Evolutionary conservation across 179 eudicot genomes (phyloP).

Genomic region (Pouteria campechiana): DNA sequence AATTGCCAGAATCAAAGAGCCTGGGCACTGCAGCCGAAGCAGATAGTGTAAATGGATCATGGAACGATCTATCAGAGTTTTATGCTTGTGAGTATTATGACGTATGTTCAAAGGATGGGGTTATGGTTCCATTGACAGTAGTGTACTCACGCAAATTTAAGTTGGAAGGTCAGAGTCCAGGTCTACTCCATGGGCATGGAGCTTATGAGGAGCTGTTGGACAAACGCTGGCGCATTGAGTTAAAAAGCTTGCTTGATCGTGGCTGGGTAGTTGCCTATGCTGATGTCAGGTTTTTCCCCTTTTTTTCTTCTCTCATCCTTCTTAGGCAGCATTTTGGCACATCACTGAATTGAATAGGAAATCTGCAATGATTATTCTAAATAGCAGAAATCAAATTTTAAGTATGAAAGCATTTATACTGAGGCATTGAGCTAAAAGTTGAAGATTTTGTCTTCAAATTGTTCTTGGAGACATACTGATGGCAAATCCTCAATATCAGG

Average conservation of each 20-base stretch:
- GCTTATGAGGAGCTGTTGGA: constrained; percentile 90
- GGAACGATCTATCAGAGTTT: constrained; percentile 93
- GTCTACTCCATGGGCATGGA: constrained; percentile 87
- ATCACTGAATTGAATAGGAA: too few relatives aligned
- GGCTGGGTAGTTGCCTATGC: constrained; percentile 98
- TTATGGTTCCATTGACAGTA: constrained; percentile 65
- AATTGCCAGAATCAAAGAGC: constrained; percentile 13
- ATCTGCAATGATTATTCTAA: too few relatives aligned
- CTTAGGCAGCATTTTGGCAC: not conserved
- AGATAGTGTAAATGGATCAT: constrained; percentile 23
- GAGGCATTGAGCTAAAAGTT: too few relatives aligned
- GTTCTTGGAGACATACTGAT: too few relatives aligned
- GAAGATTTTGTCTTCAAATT: too few relatives aligned
- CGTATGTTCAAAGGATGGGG: constrained; percentile 66
- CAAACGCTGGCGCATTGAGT: constrained; percentile 92
- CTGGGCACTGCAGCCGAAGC: constrained; percentile 17
- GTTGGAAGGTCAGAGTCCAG: constrained; percentile 53
- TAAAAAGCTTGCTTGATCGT: constrained; percentile 95
- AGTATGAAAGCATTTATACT: too few relatives aligned
- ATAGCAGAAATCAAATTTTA: too few relatives aligned
- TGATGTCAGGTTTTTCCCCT: constrained; percentile 61
- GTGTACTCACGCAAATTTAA: constrained; percentile 51
- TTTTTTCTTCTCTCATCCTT: not conserved
- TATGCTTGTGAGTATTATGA: constrained; percentile 75
- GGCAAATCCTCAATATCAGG: too few relatives aligned